These are phyloP conservation scores for Paxillus involutus DNA, from an alignment of 768 basidiomycete genomes.

Conservation along the genomic window DNA sequence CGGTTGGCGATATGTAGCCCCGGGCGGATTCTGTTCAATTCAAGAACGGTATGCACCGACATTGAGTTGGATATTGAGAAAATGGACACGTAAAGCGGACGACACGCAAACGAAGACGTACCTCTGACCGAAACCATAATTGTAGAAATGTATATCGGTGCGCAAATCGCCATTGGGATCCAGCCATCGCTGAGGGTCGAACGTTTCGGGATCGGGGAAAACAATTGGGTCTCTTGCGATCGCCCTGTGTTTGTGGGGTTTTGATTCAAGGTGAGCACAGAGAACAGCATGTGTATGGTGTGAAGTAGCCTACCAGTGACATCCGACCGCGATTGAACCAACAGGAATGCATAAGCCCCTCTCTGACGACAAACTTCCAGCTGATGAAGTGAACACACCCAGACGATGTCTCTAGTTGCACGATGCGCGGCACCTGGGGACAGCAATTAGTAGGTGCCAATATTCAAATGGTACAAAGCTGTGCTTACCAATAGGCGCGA, in stretches of 20 bases:
- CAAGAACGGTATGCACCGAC: not conserved
- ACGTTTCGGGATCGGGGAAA: slow-evolving; percentile 30
- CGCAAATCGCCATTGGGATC: slow-evolving; percentile 38
- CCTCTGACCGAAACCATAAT: slow-evolving; percentile 55
- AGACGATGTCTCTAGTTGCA: slow-evolving; percentile 7
- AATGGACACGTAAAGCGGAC: too few relatives aligned
- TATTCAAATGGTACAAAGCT: too few relatives aligned
- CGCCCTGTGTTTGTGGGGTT: slow-evolving; percentile 24
- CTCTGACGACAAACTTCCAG: slow-evolving; percentile 33
- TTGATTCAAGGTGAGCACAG: too few relatives aligned
- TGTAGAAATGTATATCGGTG: slow-evolving; percentile 45
- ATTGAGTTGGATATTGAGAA: too few relatives aligned
- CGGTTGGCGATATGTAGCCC: slow-evolving; percentile 46
- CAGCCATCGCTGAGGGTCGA: slow-evolving; percentile 55
- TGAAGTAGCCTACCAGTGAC: slow-evolving; percentile 15
- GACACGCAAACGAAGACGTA: slow-evolving; percentile 1
- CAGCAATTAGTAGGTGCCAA: too few relatives aligned
- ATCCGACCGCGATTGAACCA: slow-evolving; percentile 19
- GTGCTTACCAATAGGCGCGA: too few relatives aligned
- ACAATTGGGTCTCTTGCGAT: too few relatives aligned
- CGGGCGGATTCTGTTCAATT: slow-evolving; percentile 48
- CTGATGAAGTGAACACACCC: not conserved
- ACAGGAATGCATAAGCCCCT: slow-evolving; percentile 21
- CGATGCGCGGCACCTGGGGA: not conserved
- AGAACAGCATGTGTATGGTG: too few relatives aligned